Conservation (phyloP, 2,329 filamentous ascomycete species). For the Xylaria digitata region DNA sequence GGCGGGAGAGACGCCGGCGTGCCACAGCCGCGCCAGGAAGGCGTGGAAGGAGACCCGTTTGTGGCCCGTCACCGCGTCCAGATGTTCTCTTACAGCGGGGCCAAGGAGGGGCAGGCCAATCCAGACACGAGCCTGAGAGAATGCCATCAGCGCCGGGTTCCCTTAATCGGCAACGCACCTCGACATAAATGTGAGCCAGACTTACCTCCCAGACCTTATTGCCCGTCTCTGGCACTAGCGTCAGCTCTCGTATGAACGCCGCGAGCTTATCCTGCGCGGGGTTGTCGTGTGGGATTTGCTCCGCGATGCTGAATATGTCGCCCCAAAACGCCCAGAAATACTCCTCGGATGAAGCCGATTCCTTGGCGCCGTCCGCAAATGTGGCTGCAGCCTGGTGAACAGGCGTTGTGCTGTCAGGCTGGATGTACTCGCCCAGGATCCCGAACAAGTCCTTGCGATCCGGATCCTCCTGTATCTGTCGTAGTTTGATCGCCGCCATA, state of each 20-base stretch:
- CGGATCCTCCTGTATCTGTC: constrained; percentile 23
- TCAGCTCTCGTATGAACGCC: constrained; percentile 44
- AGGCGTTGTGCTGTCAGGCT: constrained; percentile 26
- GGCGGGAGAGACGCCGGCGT: constrained; percentile 39
- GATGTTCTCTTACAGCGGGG: constrained; percentile 39
- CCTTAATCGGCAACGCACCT: not conserved
- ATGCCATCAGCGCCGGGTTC: not conserved
- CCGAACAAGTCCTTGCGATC: constrained; percentile 37
- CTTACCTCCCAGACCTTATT: constrained; percentile 45
- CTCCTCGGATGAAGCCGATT: constrained; percentile 30
- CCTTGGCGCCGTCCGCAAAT: constrained; percentile 36
- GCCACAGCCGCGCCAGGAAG: constrained; percentile 45
- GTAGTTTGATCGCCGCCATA: constrained; percentile 32
- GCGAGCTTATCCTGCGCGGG: constrained; percentile 47
- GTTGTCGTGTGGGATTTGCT: constrained; percentile 45
- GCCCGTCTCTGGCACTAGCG: constrained; percentile 43
- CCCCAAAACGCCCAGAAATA: constrained; percentile 46
- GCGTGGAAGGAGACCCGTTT: constrained; percentile 47
- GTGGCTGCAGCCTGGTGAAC: constrained; percentile 34
- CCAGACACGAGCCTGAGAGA: constrained; percentile 43
- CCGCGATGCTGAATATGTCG: constrained; percentile 41
- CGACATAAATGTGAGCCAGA: not conserved
- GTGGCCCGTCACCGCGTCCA: constrained; percentile 23
- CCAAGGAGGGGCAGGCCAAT: constrained; percentile 45
- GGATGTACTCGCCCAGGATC: constrained; percentile 42